Evolutionary conservation across 192 early-diverging fungal species (phyloP), one percentile per base, ranked within the genome.

Genomic region (Backusella circina): DNA sequence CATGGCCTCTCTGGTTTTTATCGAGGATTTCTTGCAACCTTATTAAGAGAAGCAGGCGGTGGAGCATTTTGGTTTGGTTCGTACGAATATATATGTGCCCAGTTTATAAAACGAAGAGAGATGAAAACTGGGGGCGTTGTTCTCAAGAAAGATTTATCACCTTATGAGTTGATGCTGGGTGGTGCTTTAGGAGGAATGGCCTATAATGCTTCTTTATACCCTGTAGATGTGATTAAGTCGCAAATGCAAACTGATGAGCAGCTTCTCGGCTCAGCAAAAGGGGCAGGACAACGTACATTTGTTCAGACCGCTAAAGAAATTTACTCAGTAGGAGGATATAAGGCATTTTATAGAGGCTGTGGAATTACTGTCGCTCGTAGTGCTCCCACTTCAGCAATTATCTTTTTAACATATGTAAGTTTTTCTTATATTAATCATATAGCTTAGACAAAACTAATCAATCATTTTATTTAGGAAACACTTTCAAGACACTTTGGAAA

Each of bases 51-150:
- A 80, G 85, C 91, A 4, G 87, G 92, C 37, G 98, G 97, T 30
- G 94, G 96, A n/a, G 95, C 90, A 4, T 93, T 92, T 30, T 99
- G 98, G 98, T 99, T 99, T 76, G 97, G 98, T 74, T 86, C 91
- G 1, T 99, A 99, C 73, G 98, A 99, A 83, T 79, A 91, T 35
- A 84, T 90, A 0, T 89, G 91, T 70, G 79, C 81, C n/a, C 67
- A 79, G 23, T 87, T 92, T 84, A 73, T 93, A 73, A 50, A 70
- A 9, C 37, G 65, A 18, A 74, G 75, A 68, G 72, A 80, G 47
- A 35, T 51, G 44, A 47, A 18, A 2, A 67, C 73, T 10, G 73
- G 74, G 31, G 75, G 72, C 28, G 75, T 61, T 31, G 44, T 83
- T 3, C 79, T 86, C 26, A 97, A 98, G 79, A 84, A 90, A 2